Conservation (phyloP, 2,329 filamentous ascomycete species). For the Bipolaris sorokiniana region DNA sequence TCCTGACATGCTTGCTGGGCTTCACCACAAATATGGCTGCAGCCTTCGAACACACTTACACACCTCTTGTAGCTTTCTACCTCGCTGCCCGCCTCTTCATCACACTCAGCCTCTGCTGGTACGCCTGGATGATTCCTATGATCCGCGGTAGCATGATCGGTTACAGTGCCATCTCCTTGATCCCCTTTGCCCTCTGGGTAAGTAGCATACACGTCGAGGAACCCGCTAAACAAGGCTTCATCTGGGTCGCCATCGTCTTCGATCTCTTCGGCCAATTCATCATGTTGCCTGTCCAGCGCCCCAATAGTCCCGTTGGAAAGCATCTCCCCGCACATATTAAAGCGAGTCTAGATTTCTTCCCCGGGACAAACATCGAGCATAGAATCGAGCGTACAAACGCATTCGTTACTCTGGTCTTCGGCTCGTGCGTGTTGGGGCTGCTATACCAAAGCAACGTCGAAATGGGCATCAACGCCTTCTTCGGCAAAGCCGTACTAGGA, state of each 20-base stretch:
- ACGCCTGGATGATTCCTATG: constrained; percentile 62
- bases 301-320: constrained; percentile 22
- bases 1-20: constrained; percentile 66
- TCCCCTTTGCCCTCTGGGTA: constrained; percentile 65
- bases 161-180: constrained; percentile 53
- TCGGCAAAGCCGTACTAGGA: constrained; percentile 67
- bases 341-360: constrained; percentile 63
- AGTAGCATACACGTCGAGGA: constrained; percentile 63
- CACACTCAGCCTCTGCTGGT: constrained; percentile 56
- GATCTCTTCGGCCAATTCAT: constrained; percentile 59
- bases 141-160: constrained; percentile 62
- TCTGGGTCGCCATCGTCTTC: constrained; percentile 62
- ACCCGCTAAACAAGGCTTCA: constrained; percentile 61
- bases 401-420: constrained; percentile 69
- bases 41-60: constrained; percentile 61
- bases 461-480: constrained; percentile 63
- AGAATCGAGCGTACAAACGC: constrained; percentile 68
- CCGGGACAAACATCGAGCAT: constrained; percentile 70
- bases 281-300: constrained; percentile 49
- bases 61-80: constrained; percentile 66
- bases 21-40: constrained; percentile 68
- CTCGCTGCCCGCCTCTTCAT: constrained; percentile 62
- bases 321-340: constrained; percentile 28
- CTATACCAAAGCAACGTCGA: constrained; percentile 62
- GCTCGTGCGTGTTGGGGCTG: constrained; percentile 67